Conservation (phyloP, 2,329 filamentous ascomycete species). For the Rhinocladiella mackenziei region DNA sequence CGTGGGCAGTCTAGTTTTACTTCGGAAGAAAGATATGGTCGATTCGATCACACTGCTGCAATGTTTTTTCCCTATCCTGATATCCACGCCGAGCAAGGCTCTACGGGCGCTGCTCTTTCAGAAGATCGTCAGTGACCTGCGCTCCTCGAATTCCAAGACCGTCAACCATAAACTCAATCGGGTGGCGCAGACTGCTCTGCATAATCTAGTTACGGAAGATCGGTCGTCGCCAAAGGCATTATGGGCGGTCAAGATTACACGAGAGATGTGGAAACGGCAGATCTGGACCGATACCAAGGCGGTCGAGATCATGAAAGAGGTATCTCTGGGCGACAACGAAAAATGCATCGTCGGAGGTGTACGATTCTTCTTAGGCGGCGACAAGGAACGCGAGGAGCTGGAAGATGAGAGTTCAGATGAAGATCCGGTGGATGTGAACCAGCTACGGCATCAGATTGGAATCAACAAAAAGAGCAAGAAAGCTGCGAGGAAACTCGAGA, state of each 20-base stretch:
- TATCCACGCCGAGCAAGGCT: slow-evolving; percentile 87
- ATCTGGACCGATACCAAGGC: slow-evolving; percentile 93
- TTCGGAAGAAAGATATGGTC: slow-evolving; percentile 87
- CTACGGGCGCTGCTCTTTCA: slow-evolving; percentile 77
- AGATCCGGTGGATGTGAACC: slow-evolving; percentile 70
- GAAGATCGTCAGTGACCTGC: slow-evolving; percentile 87
- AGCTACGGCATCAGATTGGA: slow-evolving; percentile 75
- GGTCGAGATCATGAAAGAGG: slow-evolving; percentile 98
- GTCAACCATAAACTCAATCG: slow-evolving; percentile 91
- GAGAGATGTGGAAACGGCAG: slow-evolving; percentile 93
- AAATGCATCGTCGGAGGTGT: slow-evolving; percentile 87
- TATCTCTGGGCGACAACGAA: slow-evolving; percentile 80
- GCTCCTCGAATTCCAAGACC: slow-evolving; percentile 78
- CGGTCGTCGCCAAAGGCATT: slow-evolving; percentile 78
- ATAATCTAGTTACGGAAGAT: slow-evolving; percentile 85
- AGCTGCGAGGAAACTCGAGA: slow-evolving; percentile 71
- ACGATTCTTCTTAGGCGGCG: slow-evolving; percentile 90
- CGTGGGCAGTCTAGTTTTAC: slow-evolving; percentile 79
- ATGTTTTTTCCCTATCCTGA: slow-evolving; percentile 88
- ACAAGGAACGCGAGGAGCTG: slow-evolving; percentile 89
- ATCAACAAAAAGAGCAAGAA: slow-evolving; percentile 98
- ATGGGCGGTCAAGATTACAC: slow-evolving; percentile 93
- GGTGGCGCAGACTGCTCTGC: slow-evolving; percentile 87
- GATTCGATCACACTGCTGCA: slow-evolving; percentile 80
- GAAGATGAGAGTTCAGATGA: slow-evolving; percentile 87